Evolutionary conservation across 352 stramenopile genomes (phyloP).

Genomic region (Globisporangium mamillatum): DNA sequence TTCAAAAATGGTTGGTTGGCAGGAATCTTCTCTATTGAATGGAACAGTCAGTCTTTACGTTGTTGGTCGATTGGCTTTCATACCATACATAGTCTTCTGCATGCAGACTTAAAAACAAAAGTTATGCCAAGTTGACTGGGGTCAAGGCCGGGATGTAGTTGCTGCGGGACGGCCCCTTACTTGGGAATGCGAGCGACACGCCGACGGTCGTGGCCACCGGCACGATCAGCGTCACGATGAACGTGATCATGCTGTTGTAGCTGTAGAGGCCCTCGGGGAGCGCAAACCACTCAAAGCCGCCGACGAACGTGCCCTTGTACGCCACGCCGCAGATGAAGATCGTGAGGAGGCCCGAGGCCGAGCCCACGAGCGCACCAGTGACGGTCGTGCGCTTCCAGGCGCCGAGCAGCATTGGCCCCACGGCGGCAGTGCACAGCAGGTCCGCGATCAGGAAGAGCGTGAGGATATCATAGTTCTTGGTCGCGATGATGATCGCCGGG

Average conservation of each 20-base stretch:
- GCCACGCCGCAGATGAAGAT: slow-evolving; percentile 69
- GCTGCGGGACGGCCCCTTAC: slow-evolving; percentile 19
- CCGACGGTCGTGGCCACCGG: slow-evolving; percentile 49
- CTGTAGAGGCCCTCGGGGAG: slow-evolving; percentile 75
- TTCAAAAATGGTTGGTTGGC: not conserved
- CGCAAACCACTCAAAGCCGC: slow-evolving; percentile 74
- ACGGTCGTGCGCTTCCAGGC: slow-evolving; percentile 49
- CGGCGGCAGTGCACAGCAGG: slow-evolving; percentile 64
- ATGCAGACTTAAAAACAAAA: not conserved
- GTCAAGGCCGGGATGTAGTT: slow-evolving; percentile 30
- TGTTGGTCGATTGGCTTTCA: not conserved
- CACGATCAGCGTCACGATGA: slow-evolving; percentile 69
- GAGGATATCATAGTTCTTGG: slow-evolving; percentile 67
- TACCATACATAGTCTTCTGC: too few species aligned
- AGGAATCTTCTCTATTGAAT: not conserved
- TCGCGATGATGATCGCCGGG: slow-evolving; percentile 60
- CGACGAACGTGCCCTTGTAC: slow-evolving; percentile 61
- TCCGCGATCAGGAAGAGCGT: slow-evolving; percentile 77
- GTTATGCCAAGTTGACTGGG: slow-evolving; percentile 21
- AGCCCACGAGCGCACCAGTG: slow-evolving; percentile 44
- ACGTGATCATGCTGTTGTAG: slow-evolving; percentile 76
- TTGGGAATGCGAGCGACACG: slow-evolving; percentile 49
- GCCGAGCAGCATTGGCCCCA: slow-evolving; percentile 70
- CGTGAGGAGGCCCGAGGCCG: slow-evolving; percentile 51
- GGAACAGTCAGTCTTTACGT: not conserved